Percentiles rank a stretch among this genome's conserved stretches.
These are phyloP conservation scores for Penicillium polonicum DNA, from an alignment of 2,329 filamentous ascomycete species.

Conservation along the genomic window DNA sequence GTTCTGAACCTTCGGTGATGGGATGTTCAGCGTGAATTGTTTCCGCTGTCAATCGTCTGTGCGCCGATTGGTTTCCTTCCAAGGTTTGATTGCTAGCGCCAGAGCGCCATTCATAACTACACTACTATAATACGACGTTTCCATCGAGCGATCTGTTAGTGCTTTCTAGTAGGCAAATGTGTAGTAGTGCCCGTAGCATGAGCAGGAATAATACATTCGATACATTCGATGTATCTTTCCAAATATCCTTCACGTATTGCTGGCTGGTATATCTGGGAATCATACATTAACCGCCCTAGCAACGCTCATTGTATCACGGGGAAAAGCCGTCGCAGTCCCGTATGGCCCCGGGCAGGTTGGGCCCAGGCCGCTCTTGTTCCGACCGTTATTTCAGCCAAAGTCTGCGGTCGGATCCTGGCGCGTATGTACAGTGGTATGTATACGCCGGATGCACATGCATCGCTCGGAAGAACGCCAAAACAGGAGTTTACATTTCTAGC, in stretches of 20 bases:
- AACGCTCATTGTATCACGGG: not conserved
- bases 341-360: not conserved
- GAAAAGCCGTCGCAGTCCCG: too few relatives aligned
- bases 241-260: not conserved
- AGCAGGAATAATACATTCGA: not conserved
- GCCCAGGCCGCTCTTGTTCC: not conserved
- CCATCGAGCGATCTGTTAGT: not conserved
- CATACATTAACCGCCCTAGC: not conserved
- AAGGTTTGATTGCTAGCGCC: not conserved
- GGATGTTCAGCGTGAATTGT: not conserved
- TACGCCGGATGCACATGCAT: not conserved
- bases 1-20: not conserved
- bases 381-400: not conserved
- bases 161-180: not conserved
- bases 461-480: not conserved
- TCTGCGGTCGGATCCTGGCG: not conserved
- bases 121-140: not conserved
- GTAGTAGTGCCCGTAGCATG: too few relatives aligned
- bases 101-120: not conserved
- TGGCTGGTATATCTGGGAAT: not conserved
- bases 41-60: not conserved
- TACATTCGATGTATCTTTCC: not conserved
- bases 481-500: not conserved
- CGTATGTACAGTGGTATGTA: not conserved
- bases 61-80: not conserved